Evolutionary conservation across 1,139 yeast species (phyloP), one percentile per base, ranked within the genome.

Genomic region (Meyerozyma smithsonii): DNA sequence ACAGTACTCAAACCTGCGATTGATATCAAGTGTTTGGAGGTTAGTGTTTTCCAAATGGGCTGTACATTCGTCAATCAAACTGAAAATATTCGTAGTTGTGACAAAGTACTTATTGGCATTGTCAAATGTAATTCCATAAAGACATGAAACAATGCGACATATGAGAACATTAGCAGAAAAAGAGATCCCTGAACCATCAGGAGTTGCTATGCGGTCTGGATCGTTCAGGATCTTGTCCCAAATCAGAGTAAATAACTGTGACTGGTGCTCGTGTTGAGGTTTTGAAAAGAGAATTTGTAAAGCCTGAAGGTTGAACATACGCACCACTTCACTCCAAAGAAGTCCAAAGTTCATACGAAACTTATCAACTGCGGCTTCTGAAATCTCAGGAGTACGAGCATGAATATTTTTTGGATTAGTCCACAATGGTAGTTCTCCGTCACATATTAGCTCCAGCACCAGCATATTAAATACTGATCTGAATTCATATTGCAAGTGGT

Each of bases 271-370:
- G 21, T 30, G 21, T 10, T 4, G 7, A 5, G 15, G 12, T n/a
- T 14, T 30, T 11, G 34, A 17, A 18, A 30, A 30, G 8, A 30
- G 21, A 10, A 18, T 17, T 18, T 16, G 34, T 42, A 67, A 61
- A 0, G 61, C 47, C 3, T 58, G 56, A 35, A 64, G 47, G 49
- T 69, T 69, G n/a, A 57, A 44, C 16, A 66, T 40, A 24, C 74
- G 46, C 8, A 70, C 46, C 14, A 65, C 38, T 33, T 66, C 70
- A 25, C 55, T 50, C 76, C 76, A 71, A 8, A 69, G 39, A 37
- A 51, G 50, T 40, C 71, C 59, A 15, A 68, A 42, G 41, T 66
- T 69, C 3, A 64, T 39, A 4, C 8, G 41, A 15, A 5, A 36
- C 15, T 6, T 32, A 38, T 8, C 33, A 28, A 4, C 37, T 18